Evolutionary conservation across 176 grass and related monocot genomes (phyloP).

Genomic region (Aegilops umbellulata): DNA sequence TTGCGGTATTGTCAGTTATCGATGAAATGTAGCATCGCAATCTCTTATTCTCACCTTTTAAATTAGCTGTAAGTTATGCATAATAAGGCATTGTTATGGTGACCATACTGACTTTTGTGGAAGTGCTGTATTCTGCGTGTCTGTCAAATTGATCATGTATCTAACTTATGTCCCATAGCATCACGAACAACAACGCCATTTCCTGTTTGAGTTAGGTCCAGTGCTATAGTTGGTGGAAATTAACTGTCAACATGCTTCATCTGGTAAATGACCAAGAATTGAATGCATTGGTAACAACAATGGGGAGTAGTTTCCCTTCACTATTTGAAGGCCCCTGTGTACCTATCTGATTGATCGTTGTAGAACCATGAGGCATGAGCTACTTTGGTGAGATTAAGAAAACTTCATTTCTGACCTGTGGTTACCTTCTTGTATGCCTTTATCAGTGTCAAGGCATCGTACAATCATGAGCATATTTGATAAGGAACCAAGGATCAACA

Average conservation of each 20-base stretch:
- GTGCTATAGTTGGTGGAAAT: background rate
- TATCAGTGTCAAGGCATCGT: slow-evolving; percentile 87
- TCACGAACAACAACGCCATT: background rate
- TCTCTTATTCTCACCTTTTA: background rate
- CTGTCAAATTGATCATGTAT: background rate
- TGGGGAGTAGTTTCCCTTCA: background rate
- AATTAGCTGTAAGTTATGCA: background rate
- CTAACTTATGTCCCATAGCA: background rate
- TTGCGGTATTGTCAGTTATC: background rate
- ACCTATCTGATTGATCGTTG: background rate
- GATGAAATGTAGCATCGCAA: background rate
- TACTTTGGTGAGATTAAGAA: background rate
- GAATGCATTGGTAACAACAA: background rate
- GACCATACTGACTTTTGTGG: background rate
- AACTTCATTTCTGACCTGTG: background rate
- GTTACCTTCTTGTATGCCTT: background rate
- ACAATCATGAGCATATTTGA: slow-evolving; percentile 85
- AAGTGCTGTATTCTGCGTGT: background rate
- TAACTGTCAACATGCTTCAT: background rate
- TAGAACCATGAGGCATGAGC: background rate
- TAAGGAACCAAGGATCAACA: slow-evolving; percentile 72
- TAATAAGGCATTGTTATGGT: background rate
- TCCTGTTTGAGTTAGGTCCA: background rate
- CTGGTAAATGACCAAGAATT: background rate
- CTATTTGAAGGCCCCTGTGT: background rate